Evolutionary conservation across 495 filamentous ascomycete genomes (phyloP).

Genomic region (Neurospora cerealis): DNA sequence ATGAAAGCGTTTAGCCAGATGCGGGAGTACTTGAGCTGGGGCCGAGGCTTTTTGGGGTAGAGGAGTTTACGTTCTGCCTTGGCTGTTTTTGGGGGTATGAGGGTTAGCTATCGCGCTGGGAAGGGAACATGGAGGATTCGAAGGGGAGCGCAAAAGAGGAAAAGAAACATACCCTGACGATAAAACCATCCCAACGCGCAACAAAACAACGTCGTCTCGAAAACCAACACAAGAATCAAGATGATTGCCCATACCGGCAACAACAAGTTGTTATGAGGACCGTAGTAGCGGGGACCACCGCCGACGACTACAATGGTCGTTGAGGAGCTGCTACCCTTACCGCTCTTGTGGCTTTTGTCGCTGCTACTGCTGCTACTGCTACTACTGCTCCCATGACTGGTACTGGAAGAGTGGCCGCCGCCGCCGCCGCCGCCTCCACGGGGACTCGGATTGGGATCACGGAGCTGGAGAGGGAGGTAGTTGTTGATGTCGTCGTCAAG

Average conservation of each 20-base stretch:
- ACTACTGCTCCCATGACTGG: background rate
- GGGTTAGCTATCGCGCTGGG: background rate
- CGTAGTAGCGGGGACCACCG: background rate
- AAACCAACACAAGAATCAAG: background rate
- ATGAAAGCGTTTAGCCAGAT: conserved; percentile 3
- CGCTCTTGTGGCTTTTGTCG: background rate
- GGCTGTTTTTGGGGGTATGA: background rate
- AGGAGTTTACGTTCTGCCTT: background rate
- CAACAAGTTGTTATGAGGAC: background rate
- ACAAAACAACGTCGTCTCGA: background rate
- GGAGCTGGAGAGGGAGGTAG: background rate
- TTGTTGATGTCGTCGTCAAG: background rate
- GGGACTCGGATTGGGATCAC: background rate
- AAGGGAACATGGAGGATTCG: too few species aligned
- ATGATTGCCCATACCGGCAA: conserved; percentile 6
- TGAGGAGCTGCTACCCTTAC: background rate
- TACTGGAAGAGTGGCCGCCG: background rate
- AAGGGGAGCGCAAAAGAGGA: too few species aligned
- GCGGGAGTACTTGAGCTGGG: background rate
- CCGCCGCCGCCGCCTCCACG: background rate
- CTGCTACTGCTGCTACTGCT: background rate
- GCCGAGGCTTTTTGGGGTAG: background rate
- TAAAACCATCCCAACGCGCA: background rate
- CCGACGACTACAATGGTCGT: background rate
- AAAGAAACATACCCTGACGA: background rate